These are phyloP conservation scores for Camelina neglecta DNA, from an alignment of 345 rosid species.

Conservation along the genomic window DNA sequence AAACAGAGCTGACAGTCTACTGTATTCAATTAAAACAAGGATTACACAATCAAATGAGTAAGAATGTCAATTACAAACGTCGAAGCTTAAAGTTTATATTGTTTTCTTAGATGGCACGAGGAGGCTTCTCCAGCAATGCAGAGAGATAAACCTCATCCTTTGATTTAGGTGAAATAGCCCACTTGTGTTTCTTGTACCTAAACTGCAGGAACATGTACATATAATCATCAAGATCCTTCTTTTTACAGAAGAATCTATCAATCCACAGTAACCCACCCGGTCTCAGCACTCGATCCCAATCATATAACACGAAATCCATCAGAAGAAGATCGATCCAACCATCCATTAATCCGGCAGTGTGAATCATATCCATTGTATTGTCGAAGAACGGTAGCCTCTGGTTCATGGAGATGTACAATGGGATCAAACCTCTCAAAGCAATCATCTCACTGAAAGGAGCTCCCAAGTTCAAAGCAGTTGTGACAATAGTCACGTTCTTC, in stretches of 20 bases:
- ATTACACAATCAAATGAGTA: conserved; percentile 20
- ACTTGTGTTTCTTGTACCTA: conserved; percentile 84
- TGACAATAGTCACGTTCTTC: conserved; percentile 65
- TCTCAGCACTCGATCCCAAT: conserved; percentile 86
- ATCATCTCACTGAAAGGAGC: conserved; percentile 91
- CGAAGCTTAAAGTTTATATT: conserved; percentile 1
- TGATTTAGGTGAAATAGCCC: conserved; percentile 75
- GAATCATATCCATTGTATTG: conserved; percentile 88
- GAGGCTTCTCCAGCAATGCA: conserved; percentile 87
- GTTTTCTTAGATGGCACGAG: conserved; percentile 61
- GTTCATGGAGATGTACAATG: conserved; percentile 70
- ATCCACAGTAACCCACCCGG: conserved; percentile 92
- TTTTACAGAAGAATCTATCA: conserved; percentile 75
- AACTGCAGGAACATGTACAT: conserved; percentile 92
- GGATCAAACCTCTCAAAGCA: conserved; percentile 80
- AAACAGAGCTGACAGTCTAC: conserved; percentile 23
- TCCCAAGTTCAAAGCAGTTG: conserved; percentile 81
- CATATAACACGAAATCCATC: conserved; percentile 82
- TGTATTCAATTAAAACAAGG: conserved; percentile 13
- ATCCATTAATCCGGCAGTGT: conserved; percentile 70
- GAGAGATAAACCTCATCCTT: conserved; percentile 75
- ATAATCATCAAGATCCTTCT: conserved; percentile 79
- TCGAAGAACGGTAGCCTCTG: conserved; percentile 91
- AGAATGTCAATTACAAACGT: conserved; percentile 12
- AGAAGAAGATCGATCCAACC: conserved; percentile 80